These are phyloP conservation scores for Magnusiomyces fungicola DNA, from an alignment of 1,139 yeast species.

Conservation along the genomic window DNA sequence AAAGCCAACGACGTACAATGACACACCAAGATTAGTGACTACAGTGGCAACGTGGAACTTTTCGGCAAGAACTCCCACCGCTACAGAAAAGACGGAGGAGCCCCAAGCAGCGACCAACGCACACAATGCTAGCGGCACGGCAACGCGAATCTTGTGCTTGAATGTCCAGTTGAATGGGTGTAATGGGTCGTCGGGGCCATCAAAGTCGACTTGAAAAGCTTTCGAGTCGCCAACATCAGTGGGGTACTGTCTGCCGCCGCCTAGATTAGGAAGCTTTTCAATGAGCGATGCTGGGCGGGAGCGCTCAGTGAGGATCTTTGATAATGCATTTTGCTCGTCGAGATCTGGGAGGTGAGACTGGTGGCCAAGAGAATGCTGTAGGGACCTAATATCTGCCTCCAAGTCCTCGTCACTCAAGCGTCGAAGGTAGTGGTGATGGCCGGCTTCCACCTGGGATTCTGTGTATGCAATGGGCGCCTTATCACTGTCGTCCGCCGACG, in stretches of 20 bases:
- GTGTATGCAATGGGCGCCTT: no score
- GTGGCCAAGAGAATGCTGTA: no score
- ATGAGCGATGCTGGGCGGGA: background rate
- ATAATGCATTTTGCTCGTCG: background rate
- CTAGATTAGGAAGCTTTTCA: slow-evolving; percentile 24
- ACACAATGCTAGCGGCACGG: slow-evolving; percentile 19
- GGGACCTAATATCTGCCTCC: no score
- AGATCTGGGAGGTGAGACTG: no score
- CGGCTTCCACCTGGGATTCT: no score
- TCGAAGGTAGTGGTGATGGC: no score
- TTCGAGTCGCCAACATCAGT: slow-evolving; percentile 41
- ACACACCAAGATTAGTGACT: slow-evolving; percentile 45
- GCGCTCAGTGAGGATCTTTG: background rate
- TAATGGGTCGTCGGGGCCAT: slow-evolving; percentile 45
- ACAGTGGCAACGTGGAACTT: slow-evolving; percentile 28
- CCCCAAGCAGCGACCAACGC: slow-evolving; percentile 39
- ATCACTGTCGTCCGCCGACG: no score
- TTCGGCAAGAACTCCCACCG: slow-evolving; percentile 26
- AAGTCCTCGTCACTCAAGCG: no score
- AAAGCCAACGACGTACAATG: slow-evolving; percentile 71
- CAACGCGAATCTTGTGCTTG: slow-evolving; percentile 28
- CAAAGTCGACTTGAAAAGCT: slow-evolving; percentile 44
- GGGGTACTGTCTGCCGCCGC: slow-evolving; percentile 45
- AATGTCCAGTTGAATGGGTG: slow-evolving; percentile 45
- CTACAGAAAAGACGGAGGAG: slow-evolving; percentile 39